A percentile compares a stretch with the other conserved stretches of the same genome.
phyloP scores from a whole-genome alignment of 352 stramenopile species.

The Saprolegnia parasitica region DNA sequence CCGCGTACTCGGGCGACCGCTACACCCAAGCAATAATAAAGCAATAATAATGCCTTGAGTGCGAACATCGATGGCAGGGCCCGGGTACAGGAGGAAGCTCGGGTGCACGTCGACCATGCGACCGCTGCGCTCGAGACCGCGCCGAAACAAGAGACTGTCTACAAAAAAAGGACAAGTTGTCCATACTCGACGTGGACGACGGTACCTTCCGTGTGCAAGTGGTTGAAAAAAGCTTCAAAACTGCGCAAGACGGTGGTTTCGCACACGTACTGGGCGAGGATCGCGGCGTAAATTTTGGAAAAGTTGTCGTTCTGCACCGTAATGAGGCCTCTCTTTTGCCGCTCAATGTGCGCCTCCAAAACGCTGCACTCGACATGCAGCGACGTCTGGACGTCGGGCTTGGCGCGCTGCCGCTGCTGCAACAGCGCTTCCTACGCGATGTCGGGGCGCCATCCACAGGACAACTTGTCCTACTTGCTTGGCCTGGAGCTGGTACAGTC shows the following conservation, averaged over 20 bases:
- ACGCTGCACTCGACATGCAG: constrained; percentile 58
- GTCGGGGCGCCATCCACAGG: background rate
- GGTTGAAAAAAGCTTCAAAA: constrained; percentile 52
- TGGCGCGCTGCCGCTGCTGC: constrained; percentile 1
- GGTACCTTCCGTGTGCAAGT: constrained; percentile 28
- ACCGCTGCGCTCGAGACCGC: constrained; percentile 19
- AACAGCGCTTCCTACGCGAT: background rate
- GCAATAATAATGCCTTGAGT: too few relatives aligned
- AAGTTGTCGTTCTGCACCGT: constrained; percentile 45
- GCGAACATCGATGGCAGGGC: constrained; percentile 10
- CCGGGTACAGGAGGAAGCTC: constrained; percentile 23
- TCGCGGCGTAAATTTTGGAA: constrained; percentile 47
- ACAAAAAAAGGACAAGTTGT: constrained; percentile 42
- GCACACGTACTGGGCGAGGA: constrained; percentile 65
- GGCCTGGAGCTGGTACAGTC: constrained; percentile 40
- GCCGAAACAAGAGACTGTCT: constrained; percentile 35
- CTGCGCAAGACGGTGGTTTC: constrained; percentile 70
- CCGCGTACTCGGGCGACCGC: constrained; percentile 29
- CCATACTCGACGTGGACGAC: constrained; percentile 37
- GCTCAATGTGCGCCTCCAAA: constrained; percentile 42
- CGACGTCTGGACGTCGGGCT: constrained; percentile 25
- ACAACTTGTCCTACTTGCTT: constrained; percentile 25
- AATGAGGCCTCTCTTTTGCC: constrained; percentile 51
- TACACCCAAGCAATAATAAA: too few relatives aligned
- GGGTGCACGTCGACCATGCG: constrained; percentile 24